These are phyloP conservation scores for Rhizopus sp. DNA, from an alignment of 371 early-diverging fungal genomes.

Conservation along the genomic window DNA sequence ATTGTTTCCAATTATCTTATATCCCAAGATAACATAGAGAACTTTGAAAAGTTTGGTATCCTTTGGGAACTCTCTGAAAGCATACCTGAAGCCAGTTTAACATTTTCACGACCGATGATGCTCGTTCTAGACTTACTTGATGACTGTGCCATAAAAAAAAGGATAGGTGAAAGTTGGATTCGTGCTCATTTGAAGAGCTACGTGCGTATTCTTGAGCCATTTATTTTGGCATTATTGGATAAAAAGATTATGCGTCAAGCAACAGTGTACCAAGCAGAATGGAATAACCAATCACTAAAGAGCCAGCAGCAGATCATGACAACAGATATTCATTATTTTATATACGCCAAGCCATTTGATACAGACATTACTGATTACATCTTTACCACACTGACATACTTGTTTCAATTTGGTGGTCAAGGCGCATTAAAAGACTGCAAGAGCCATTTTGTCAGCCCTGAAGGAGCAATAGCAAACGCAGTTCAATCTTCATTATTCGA, in stretches of 20 bases:
- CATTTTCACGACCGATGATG: conserved; percentile 74
- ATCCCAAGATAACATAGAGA: conserved; percentile 30
- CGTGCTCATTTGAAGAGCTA: conserved; percentile 66
- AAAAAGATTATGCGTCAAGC: conserved; percentile 49
- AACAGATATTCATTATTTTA: conserved; percentile 35
- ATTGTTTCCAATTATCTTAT: conserved; percentile 61
- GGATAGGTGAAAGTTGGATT: conserved; percentile 76
- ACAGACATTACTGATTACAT: conserved; percentile 69
- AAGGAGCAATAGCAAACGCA: conserved; percentile 19
- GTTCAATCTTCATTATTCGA: conserved; percentile 25
- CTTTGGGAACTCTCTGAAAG: conserved; percentile 71
- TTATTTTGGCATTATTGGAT: conserved; percentile 58
- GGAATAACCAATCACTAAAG: conserved; percentile 39
- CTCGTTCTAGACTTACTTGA: conserved; percentile 70
- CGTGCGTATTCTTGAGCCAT: conserved; percentile 64
- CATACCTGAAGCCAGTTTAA: conserved; percentile 39
- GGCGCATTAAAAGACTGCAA: conserved; percentile 59
- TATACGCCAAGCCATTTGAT: conserved; percentile 67
- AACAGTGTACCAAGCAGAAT: conserved; percentile 42
- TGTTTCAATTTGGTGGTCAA: conserved; percentile 60
- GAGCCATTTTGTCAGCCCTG: conserved; percentile 29
- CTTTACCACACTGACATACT: conserved; percentile 54
- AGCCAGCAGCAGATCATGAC: conserved; percentile 12
- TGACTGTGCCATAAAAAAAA: conserved; percentile 55
- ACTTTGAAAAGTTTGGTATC: conserved; percentile 68